These are phyloP conservation scores for Alternaria ethzedia DNA, from an alignment of 2,329 filamentous ascomycete species.

Conservation along the genomic window DNA sequence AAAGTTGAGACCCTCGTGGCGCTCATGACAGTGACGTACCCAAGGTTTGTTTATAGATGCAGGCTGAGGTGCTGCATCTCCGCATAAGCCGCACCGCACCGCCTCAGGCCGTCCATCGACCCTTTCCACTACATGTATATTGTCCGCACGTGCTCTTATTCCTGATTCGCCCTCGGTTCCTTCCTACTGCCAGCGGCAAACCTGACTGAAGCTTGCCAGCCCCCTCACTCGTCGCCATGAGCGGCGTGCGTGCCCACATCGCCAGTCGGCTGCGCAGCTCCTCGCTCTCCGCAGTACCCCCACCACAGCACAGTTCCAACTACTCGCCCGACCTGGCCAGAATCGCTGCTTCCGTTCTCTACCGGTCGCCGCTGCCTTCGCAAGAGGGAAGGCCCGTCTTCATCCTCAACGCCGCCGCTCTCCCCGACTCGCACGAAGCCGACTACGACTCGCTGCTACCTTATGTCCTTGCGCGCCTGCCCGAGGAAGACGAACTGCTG, in stretches of 20 bases:
- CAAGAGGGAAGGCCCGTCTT: slow-evolving; percentile 58
- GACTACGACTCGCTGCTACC: slow-evolving; percentile 63
- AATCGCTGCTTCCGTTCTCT: slow-evolving; percentile 61
- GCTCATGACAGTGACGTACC: slow-evolving; percentile 19
- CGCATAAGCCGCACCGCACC: slow-evolving; percentile 12
- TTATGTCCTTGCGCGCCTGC: slow-evolving; percentile 62
- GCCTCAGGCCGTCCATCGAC: slow-evolving; percentile 8
- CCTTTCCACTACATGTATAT: neutral
- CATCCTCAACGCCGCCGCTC: slow-evolving; percentile 63
- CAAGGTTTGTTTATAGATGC: slow-evolving; percentile 21
- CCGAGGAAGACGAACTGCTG: slow-evolving; percentile 62
- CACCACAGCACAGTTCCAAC: slow-evolving; percentile 52
- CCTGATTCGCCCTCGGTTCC: slow-evolving; percentile 1
- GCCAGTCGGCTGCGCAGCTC: slow-evolving; percentile 49
- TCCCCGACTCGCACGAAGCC: slow-evolving; percentile 60
- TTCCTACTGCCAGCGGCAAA: neutral
- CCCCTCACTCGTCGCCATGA: slow-evolving; percentile 32
- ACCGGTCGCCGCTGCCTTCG: slow-evolving; percentile 59
- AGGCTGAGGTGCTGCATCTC: neutral
- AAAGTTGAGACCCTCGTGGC: slow-evolving; percentile 10
- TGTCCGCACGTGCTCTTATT: slow-evolving; percentile 19
- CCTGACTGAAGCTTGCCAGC: neutral
- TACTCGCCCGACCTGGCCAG: slow-evolving; percentile 57
- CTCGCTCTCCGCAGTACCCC: slow-evolving; percentile 57
- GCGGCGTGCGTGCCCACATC: slow-evolving; percentile 47